Evolutionary conservation across 2,329 filamentous ascomycete species (phyloP), one percentile per base, ranked within the genome.

Genomic region (Stagonosporopsis rhizophila): DNA sequence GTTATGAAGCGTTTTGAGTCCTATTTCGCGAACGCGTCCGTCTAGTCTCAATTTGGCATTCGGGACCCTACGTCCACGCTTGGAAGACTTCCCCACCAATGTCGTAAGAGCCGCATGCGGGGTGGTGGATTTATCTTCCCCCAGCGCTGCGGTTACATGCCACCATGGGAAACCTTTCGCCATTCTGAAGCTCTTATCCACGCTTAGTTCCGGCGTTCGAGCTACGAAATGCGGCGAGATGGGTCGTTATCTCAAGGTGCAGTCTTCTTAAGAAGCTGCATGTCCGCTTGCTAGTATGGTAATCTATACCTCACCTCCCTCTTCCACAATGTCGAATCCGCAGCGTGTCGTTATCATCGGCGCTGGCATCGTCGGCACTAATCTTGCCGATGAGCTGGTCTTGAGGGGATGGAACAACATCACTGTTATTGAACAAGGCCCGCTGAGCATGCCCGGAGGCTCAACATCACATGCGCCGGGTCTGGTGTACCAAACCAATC

Each of bases 391-490:
- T 64, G 86, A 88, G 78, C 80, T 88, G 65, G 79, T 85, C 62
- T 78, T 79, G 22, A 81, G 84, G 65, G 86, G 86, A 77, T 88
- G 86, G 85, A 81, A 70, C 50, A 74, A 87, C 69, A 85, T 88
- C 70, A 88, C 85, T 17, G 85, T 88, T 45, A 75, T 88, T 59
- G 86, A 88, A 61, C 86, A 88, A 70, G 86, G 86, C 0, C 86
- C 86, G 2, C 70, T 88, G 60, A 75, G 79, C 55, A 83, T 88
- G 80, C 86, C 86, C 0, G 86, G 86, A 23, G 86, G 86, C 40
- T 88, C 86, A 25, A 88, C 86, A 6, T 88, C 85, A 6, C 86
- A 88, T 60, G 86, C 86, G 4, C 86, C 86, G 0, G 86, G 86
- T 0, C 78, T 88, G 3, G 85, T 88, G 0, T 88, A 87, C 64